These are phyloP conservation scores for Patellifolia procumbens DNA, from an alignment of 179 eudicot species.

Conservation along the genomic window DNA sequence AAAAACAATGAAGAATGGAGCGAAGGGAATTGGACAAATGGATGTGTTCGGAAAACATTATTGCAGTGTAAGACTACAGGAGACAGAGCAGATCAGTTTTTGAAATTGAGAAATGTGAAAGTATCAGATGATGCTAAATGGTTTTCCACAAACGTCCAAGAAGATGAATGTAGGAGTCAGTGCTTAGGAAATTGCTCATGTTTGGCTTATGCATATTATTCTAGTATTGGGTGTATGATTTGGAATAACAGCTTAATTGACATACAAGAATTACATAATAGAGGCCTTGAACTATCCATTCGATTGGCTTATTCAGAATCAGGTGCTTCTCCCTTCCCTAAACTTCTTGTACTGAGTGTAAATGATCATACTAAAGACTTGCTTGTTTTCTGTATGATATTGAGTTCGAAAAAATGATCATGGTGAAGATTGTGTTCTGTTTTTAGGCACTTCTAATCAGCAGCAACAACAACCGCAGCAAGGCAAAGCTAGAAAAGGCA, in stretches of 20 bases:
- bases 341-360: not conserved
- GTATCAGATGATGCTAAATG: conserved; percentile 21
- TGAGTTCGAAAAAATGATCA: not conserved
- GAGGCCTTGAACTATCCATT: conserved; percentile 29
- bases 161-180: conserved; percentile 16
- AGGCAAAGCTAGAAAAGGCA: conserved; percentile 5
- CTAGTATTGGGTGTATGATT: conserved; percentile 24
- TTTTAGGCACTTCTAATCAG: conserved; percentile 7
- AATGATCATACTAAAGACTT: not conserved
- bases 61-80: conserved; percentile 28
- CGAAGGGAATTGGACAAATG: conserved; percentile 24
- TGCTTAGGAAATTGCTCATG: conserved; percentile 22
- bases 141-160: conserved; percentile 5
- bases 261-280: conserved; percentile 12
- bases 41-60: conserved; percentile 38
- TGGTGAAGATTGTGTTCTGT: not conserved
- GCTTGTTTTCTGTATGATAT: not conserved
- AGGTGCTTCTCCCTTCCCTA: conserved; percentile 17
- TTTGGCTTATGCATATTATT: conserved; percentile 26
- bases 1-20: conserved; percentile 39
- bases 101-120: conserved; percentile 28
- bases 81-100: conserved; percentile 39
- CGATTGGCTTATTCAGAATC: conserved; percentile 26
- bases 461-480: conserved; percentile 10
- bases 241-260: conserved; percentile 30